A percentile compares a stretch with the other conserved stretches of the same genome.
phyloP scores from a whole-genome alignment of 805 yeast species.

The Metschnikowia lunata region DNA sequence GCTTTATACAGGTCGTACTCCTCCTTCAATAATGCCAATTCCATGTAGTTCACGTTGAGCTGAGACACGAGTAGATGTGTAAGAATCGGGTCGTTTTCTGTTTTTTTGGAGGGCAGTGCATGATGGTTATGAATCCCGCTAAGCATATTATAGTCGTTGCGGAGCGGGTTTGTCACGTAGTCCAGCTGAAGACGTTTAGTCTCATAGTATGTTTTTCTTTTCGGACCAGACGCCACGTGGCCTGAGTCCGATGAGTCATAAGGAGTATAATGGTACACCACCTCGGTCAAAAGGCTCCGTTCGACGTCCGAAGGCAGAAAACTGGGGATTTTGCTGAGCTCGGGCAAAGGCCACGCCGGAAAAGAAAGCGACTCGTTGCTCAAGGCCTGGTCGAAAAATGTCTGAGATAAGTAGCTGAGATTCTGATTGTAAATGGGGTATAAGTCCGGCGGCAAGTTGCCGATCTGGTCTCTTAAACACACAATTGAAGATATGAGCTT shows the following conservation, averaged over 20 bases:
- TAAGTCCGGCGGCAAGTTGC: conserved; percentile 74
- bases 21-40: conserved; percentile 37
- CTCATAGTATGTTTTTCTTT: conserved; percentile 46
- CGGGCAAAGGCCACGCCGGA: conserved; percentile 74
- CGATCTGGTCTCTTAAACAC: conserved; percentile 75
- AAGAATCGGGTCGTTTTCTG: conserved; percentile 25
- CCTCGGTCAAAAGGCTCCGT: conserved; percentile 68
- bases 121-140: conserved; percentile 48
- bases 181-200: conserved; percentile 59
- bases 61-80: conserved; percentile 63
- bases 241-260: conserved; percentile 42
- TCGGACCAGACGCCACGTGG: conserved; percentile 18
- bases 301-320: conserved; percentile 76
- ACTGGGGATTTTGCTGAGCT: conserved; percentile 56
- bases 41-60: conserved; percentile 45
- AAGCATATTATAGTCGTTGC: conserved; percentile 43
- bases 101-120: conserved; percentile 19
- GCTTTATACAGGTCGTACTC: conserved; percentile 35
- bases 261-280: conserved; percentile 54
- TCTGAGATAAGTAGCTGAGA: conserved; percentile 51
- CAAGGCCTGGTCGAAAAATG: conserved; percentile 50
- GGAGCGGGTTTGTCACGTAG: conserved; percentile 65
- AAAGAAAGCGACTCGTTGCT: conserved; percentile 14
- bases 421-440: conserved; percentile 70
- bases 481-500: conserved; percentile 79